Percentiles rank a stretch among this genome's conserved stretches.
These are phyloP conservation scores for Fusarium brevicatenulatum DNA, from an alignment of 2,329 filamentous ascomycete species.

Conservation along the genomic window DNA sequence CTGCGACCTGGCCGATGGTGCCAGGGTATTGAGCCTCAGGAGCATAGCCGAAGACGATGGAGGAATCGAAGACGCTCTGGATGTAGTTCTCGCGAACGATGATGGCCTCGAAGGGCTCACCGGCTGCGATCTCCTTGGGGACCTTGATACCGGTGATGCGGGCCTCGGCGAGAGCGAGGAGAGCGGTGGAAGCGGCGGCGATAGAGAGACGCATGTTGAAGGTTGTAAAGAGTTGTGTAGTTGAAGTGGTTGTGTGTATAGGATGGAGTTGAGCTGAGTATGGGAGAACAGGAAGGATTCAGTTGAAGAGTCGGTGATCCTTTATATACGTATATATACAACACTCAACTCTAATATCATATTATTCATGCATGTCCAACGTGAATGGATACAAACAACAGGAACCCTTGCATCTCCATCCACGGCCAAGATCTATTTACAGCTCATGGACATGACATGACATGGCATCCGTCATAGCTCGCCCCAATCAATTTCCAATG, in stretches of 20 bases:
- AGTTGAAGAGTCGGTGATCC: background rate
- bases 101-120: constrained; percentile 51
- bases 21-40: constrained; percentile 39
- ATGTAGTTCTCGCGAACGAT: constrained; percentile 56
- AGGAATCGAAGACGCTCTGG: constrained; percentile 56
- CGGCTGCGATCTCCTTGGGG: constrained; percentile 53
- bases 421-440: constrained; percentile 22
- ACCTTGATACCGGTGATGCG: constrained; percentile 56
- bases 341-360: background rate
- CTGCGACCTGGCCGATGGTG: constrained; percentile 44
- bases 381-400: background rate
- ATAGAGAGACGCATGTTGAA: constrained; percentile 43
- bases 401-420: background rate
- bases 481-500: constrained; percentile 2
- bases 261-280: background rate
- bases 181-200: constrained; percentile 38
- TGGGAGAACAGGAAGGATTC: background rate
- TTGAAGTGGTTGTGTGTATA: background rate
- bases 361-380: constrained; percentile 1
- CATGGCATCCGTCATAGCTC: constrained; percentile 20
- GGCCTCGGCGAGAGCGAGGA: constrained; percentile 48
- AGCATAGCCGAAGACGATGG: constrained; percentile 55
- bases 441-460: constrained; percentile 6
- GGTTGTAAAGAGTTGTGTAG: background rate
- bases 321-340: constrained; percentile 13